phyloP scores from a whole-genome alignment of 257 asterid genomes.

The Misopates orontium region DNA sequence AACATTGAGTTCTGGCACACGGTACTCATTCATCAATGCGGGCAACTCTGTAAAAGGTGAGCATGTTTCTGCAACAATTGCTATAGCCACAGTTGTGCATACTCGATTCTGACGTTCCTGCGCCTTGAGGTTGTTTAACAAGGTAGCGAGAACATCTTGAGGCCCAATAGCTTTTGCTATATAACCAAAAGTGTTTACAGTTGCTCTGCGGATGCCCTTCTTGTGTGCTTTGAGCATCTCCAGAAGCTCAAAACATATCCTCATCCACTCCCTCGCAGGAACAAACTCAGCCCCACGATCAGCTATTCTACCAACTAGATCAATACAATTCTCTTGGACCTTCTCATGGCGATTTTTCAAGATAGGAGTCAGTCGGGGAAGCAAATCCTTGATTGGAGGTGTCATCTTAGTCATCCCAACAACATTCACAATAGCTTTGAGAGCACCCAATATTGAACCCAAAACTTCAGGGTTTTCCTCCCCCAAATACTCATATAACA shows the following conservation, averaged over 20 bases:
- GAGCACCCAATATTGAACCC: slow-evolving; percentile 90
- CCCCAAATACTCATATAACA: slow-evolving; percentile 77
- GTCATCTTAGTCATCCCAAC: slow-evolving; percentile 96
- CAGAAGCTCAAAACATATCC: slow-evolving; percentile 89
- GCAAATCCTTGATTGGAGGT: slow-evolving; percentile 86
- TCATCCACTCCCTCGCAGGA: slow-evolving; percentile 96
- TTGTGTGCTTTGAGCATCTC: slow-evolving; percentile 98
- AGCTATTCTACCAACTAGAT: slow-evolving; percentile 89
- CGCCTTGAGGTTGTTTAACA: slow-evolving; percentile 79
- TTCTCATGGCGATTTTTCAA: slow-evolving; percentile 89
- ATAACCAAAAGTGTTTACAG: slow-evolving; percentile 85
- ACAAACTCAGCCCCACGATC: slow-evolving; percentile 93
- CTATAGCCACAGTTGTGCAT: slow-evolving; percentile 87
- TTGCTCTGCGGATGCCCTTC: slow-evolving; percentile 88
- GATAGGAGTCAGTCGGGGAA: slow-evolving; percentile 83
- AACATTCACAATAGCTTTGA: slow-evolving; percentile 86
- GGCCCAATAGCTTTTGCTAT: slow-evolving; percentile 93
- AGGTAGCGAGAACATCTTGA: slow-evolving; percentile 81
- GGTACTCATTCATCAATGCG: slow-evolving; percentile 85
- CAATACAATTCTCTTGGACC: slow-evolving; percentile 90
- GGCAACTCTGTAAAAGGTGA: slow-evolving; percentile 85
- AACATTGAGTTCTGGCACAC: slow-evolving; percentile 89
- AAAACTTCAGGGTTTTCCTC: slow-evolving; percentile 92
- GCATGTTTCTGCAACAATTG: slow-evolving; percentile 94
- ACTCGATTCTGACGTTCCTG: slow-evolving; percentile 90